phyloP scores from a whole-genome alignment of 805 yeast species.

The Deakozyma indianensis region DNA sequence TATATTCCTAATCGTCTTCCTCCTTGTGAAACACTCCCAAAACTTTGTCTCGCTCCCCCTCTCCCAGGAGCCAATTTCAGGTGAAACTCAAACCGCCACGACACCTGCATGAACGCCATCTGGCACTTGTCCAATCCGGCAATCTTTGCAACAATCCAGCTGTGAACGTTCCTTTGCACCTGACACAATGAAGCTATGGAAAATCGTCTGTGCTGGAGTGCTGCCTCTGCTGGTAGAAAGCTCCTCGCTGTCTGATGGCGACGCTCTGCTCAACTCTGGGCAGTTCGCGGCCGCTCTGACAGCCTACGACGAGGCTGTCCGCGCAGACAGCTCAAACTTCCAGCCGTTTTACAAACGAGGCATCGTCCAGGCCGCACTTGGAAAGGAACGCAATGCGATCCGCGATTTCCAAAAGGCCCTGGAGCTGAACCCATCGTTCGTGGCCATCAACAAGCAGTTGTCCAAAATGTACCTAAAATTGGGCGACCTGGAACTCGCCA shows the following conservation, averaged over 20 bases:
- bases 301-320: constrained; percentile 16
- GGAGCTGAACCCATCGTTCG: constrained; percentile 20
- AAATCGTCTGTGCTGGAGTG: background rate
- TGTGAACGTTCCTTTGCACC: background rate
- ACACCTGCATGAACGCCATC: background rate
- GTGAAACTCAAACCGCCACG: background rate
- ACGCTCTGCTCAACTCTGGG: background rate
- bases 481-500: constrained; percentile 15
- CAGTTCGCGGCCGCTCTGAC: constrained; percentile 2
- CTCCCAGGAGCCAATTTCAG: too few species aligned
- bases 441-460: constrained; percentile 22
- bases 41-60: too few species aligned
- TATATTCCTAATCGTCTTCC: too few species aligned
- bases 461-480: constrained; percentile 18
- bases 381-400: constrained; percentile 21
- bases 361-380: constrained; percentile 21
- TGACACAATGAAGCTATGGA: background rate
- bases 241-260: background rate
- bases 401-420: constrained; percentile 21
- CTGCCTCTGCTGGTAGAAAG: background rate
- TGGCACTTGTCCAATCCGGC: background rate
- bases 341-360: constrained; percentile 23
- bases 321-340: constrained; percentile 15
- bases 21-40: too few species aligned
- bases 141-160: background rate